phyloP scores from a whole-genome alignment of 73 alveolate species.

The Paramecium sexaurelia region DNA sequence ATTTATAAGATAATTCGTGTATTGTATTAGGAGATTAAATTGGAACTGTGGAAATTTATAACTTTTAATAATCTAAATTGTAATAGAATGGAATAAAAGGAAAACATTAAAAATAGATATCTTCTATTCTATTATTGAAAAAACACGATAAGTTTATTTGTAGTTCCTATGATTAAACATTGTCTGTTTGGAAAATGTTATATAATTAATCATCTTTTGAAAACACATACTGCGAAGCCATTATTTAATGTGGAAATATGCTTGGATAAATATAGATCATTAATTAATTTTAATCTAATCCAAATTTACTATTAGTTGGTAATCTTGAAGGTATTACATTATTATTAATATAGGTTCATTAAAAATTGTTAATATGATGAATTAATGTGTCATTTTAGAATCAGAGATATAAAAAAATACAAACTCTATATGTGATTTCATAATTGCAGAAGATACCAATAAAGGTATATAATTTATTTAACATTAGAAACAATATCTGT shows the following conservation, averaged over 20 bases:
- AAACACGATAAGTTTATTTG: slow-evolving; percentile 38
- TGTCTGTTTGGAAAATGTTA: slow-evolving; percentile 49
- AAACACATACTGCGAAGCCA: slow-evolving; percentile 24
- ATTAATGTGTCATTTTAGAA: slow-evolving; percentile 41
- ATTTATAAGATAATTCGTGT: slow-evolving; percentile 47
- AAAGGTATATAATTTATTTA: neutral
- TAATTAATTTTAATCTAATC: neutral
- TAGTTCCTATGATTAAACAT: slow-evolving; percentile 44
- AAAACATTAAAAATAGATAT: slow-evolving; percentile 26
- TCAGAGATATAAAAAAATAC: neutral
- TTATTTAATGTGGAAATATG: slow-evolving; percentile 20
- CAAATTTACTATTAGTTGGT: slow-evolving; percentile 18
- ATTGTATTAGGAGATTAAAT: slow-evolving; percentile 9
- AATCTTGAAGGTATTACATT: slow-evolving; percentile 1
- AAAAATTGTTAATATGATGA: neutral
- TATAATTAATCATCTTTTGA: neutral
- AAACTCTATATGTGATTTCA: neutral
- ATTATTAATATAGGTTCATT: neutral
- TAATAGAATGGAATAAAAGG: slow-evolving; percentile 19
- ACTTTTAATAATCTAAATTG: neutral
- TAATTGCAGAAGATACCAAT: neutral
- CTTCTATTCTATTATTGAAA: neutral
- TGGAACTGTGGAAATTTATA: slow-evolving; percentile 26
- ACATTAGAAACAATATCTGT: slow-evolving; percentile 6
- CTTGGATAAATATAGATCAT: neutral